Evolutionary conservation across 805 yeast genomes (phyloP), one percentile per base, ranked within the genome.

Genomic region (Suhomyces kilbournensis): DNA sequence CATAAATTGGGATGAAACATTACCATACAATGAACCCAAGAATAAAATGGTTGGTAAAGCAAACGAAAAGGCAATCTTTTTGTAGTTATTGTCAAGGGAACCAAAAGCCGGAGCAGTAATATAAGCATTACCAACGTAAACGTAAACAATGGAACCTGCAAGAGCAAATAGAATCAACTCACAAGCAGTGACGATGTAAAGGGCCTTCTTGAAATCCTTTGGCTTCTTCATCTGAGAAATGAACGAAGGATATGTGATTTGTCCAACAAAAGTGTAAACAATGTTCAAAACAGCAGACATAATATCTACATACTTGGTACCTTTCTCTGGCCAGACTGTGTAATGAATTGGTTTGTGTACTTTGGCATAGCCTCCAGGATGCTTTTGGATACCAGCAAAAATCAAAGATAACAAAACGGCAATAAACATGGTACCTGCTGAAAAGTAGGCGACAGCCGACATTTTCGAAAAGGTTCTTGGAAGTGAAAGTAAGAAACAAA

Each of bases 251-350:
- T 82, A 82, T 4, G 83, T 79, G 63, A 82, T 79, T 64, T 82
- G 87, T 3, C 87, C 87, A 20, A 81, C 86, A 67, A 82, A 82
- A 1, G 86, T 81, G 64, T 82, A 82, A 22, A 81, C 82, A 57
- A 82, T 82, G 66, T 82, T 82, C 59, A 82, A 70, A 55, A 78
- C 71, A 0, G 86, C 86, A 39, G 74, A 64, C 85, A 82, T 81
- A 1, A 73, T 85, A 17, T 62, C 59, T 7, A 81, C 85, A 56
- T 71, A 82, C 3, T 79, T 71, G n/a, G 85, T 79, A 1, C 82
- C 85, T 50, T 70, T 53, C 9, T 53, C 73, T 1, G 87, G 84
- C 78, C 82, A 79, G 32, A 79, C 64, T 42, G 67, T 65, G 71
- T 75, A 80, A 3, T 61, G 61, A 12, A 80, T 78, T 1, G 80